Evolutionary conservation across 108 stramenopile species (phyloP).

Genomic region (Nitzschia putrida): DNA sequence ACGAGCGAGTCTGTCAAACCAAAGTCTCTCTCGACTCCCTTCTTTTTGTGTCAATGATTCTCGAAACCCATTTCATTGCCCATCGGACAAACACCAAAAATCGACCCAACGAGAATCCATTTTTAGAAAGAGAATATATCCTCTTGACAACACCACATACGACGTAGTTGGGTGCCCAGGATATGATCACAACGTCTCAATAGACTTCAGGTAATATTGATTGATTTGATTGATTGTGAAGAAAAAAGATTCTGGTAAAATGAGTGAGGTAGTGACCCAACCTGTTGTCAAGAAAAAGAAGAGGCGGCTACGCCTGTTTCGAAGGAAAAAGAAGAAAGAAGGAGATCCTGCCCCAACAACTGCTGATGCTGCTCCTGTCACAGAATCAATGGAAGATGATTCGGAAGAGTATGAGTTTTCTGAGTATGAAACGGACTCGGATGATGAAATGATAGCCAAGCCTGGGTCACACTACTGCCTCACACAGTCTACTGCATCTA

Average conservation of each 20-base stretch:
- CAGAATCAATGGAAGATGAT: not conserved
- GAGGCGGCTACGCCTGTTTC: not conserved
- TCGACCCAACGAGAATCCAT: no score
- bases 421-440: slow-evolving; percentile 5
- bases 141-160: no score
- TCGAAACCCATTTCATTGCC: no score
- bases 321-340: slow-evolving; percentile 1
- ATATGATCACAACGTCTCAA: no score
- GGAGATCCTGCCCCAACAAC: not conserved
- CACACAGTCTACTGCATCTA: not conserved
- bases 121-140: no score
- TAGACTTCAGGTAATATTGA: no score
- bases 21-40: no score
- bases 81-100: no score
- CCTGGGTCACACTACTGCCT: not conserved
- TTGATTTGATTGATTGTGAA: no score
- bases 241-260: not conserved
- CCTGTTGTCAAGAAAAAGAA: not conserved
- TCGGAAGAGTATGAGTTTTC: not conserved
- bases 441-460: not conserved
- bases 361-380: not conserved
- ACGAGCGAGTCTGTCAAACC: no score
- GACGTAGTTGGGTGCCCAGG: no score
- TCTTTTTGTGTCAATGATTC: no score
- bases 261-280: not conserved